phyloP scores from a whole-genome alignment of 2,329 filamentous ascomycete genomes.

The Zymoseptoria crescenta region DNA sequence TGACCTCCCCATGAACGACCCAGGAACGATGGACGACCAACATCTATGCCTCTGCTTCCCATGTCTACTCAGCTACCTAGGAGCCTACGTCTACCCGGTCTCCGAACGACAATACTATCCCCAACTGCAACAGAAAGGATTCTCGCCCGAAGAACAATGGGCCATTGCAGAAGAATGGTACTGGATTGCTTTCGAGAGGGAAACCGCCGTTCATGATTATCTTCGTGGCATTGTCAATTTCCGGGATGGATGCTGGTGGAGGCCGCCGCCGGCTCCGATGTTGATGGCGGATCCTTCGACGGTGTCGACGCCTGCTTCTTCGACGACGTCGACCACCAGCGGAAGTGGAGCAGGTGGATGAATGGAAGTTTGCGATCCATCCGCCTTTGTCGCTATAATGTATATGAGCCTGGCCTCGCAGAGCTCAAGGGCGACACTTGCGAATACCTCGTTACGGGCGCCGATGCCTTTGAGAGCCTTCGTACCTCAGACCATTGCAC shows the following conservation, averaged over 20 bases:
- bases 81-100: conserved; percentile 14
- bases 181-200: conserved; percentile 18
- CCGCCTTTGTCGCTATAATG: not conserved
- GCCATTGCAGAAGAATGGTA: conserved; percentile 21
- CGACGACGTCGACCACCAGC: not conserved
- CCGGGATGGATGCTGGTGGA: conserved; percentile 16
- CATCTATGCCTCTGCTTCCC: conserved; percentile 19
- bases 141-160: conserved; percentile 12
- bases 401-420: too few species aligned
- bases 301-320: not conserved
- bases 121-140: conserved; percentile 13
- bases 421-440: too few species aligned
- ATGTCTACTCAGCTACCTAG: conserved; percentile 18
- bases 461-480: too few species aligned
- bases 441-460: too few species aligned
- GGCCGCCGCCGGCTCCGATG: conserved; percentile 7
- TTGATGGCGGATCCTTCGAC: not conserved
- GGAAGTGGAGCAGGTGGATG: not conserved
- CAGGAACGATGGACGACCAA: conserved; percentile 6
- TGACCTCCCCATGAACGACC: not conserved
- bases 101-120: conserved; percentile 15
- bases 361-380: not conserved
- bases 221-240: conserved; percentile 16
- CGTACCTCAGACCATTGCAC: too few species aligned
- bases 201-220: conserved; percentile 18